Evolutionary conservation across 306 rosid species (phyloP).

Genomic region (Inga laurina): DNA sequence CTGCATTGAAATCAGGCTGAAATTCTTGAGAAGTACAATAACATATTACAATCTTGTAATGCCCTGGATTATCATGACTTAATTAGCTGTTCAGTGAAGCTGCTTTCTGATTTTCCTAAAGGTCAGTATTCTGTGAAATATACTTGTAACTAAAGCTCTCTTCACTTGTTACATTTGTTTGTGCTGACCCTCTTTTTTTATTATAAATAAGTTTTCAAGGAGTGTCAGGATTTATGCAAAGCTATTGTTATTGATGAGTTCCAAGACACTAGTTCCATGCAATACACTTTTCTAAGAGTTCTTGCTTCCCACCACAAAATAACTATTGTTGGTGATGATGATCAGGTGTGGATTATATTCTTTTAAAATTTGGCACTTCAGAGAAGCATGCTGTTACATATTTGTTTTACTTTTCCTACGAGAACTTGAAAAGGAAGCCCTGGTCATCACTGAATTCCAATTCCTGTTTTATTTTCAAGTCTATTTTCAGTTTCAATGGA

Average conservation of each 20-base stretch:
- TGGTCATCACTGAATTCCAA: constrained; percentile 26
- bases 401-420: constrained; percentile 26
- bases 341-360: constrained; percentile 58
- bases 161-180: constrained; percentile 31
- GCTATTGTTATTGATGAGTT: constrained; percentile 93
- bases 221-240: constrained; percentile 75
- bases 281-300: constrained; percentile 69
- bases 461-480: constrained; percentile 52
- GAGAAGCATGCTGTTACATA: constrained; percentile 17
- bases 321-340: constrained; percentile 97
- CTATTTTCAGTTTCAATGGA: constrained; percentile 98
- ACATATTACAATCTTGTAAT: constrained; percentile 78
- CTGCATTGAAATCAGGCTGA: constrained; percentile 62
- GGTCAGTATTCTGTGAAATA: constrained; percentile 50
- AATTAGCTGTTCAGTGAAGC: constrained; percentile 86
- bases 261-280: constrained; percentile 98
- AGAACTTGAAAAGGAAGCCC: background rate
- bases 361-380: background rate
- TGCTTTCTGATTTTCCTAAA: constrained; percentile 81
- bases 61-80: constrained; percentile 96
- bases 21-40: constrained; percentile 74
- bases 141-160: constrained; percentile 20
- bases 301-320: constrained; percentile 73
- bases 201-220: constrained; percentile 63
- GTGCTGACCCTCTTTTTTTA: constrained; percentile 38